phyloP scores from a whole-genome alignment of 495 filamentous ascomycete species.

The Neurospora sp. region DNA sequence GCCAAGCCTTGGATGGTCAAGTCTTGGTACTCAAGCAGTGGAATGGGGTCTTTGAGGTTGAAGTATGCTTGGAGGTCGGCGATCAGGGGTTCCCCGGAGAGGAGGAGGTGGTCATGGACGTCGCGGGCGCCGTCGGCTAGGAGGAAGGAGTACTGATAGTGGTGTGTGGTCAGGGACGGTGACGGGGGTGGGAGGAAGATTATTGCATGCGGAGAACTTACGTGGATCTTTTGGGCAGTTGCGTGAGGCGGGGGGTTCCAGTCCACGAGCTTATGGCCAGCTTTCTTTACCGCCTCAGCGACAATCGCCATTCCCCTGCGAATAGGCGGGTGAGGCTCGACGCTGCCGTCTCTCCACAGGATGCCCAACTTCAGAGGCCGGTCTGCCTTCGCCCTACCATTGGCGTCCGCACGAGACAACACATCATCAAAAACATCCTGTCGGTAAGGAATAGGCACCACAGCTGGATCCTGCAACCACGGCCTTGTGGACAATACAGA shows the following conservation, averaged over 20 bases:
- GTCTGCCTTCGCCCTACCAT: neutral
- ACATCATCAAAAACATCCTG: conserved; percentile 9
- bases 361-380: conserved; percentile 37
- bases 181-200: neutral
- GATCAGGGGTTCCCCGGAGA: conserved; percentile 37
- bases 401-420: conserved; percentile 3
- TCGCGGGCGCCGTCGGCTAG: conserved; percentile 30
- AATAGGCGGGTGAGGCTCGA: conserved; percentile 45
- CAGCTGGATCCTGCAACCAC: conserved; percentile 18
- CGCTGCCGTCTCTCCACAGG: conserved; percentile 43
- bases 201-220: neutral
- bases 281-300: conserved; percentile 21
- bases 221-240: conserved; percentile 24
- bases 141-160: conserved; percentile 18
- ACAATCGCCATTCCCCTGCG: conserved; percentile 29
- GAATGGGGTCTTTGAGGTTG: conserved; percentile 26
- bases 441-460: conserved; percentile 23
- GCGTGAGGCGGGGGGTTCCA: conserved; percentile 35
- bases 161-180: neutral
- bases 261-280: conserved; percentile 28
- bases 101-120: conserved; percentile 26
- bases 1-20: conserved; percentile 13
- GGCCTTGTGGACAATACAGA: conserved; percentile 18
- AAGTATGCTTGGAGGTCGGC: neutral
- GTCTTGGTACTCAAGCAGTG: conserved; percentile 26